Percentiles rank a stretch among this genome's conserved stretches.
These are phyloP conservation scores for Yarrowia sp. DNA, from an alignment of 805 yeast species.

Conservation along the genomic window DNA sequence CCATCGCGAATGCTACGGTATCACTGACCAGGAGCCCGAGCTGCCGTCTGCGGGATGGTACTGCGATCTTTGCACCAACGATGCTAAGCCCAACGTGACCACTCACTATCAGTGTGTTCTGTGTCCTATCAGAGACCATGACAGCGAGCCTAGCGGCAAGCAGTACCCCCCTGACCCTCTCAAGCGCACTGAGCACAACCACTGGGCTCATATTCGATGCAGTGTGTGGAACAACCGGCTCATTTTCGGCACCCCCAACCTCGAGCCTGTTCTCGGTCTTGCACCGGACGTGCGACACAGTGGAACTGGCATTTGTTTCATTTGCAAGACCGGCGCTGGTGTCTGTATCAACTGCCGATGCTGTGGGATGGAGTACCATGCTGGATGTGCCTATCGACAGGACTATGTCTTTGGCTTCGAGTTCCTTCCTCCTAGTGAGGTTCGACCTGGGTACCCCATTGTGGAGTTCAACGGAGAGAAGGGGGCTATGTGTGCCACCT, in stretches of 20 bases:
- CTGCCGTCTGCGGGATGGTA: conserved; percentile 60
- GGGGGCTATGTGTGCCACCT: conserved; percentile 42
- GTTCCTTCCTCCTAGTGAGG: conserved; percentile 38
- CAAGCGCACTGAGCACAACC: conserved; percentile 68
- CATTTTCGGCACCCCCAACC: conserved; percentile 52
- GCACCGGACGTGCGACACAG: conserved; percentile 39
- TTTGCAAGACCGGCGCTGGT: conserved; percentile 63
- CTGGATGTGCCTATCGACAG: conserved; percentile 63
- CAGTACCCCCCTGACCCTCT: conserved; percentile 62
- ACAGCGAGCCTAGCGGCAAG: conserved; percentile 54
- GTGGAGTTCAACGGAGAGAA: conserved; percentile 44
- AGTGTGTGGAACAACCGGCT: conserved; percentile 62
- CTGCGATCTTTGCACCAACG: conserved; percentile 82
- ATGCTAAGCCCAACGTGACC: conserved; percentile 63
- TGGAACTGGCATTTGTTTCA: conserved; percentile 45
- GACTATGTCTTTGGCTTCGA: conserved; percentile 63
- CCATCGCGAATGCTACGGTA: conserved; percentile 76
- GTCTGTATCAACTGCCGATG: conserved; percentile 57
- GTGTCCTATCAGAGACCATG: conserved; percentile 64
- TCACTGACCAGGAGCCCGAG: conserved; percentile 43
- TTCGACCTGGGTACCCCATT: conserved; percentile 40
- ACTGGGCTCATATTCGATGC: conserved; percentile 83
- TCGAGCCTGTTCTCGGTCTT: conserved; percentile 60
- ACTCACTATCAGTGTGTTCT: conserved; percentile 67
- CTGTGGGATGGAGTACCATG: conserved; percentile 57